Conservation (phyloP, 345 rosid species). For the Nephelium lappaceum region DNA sequence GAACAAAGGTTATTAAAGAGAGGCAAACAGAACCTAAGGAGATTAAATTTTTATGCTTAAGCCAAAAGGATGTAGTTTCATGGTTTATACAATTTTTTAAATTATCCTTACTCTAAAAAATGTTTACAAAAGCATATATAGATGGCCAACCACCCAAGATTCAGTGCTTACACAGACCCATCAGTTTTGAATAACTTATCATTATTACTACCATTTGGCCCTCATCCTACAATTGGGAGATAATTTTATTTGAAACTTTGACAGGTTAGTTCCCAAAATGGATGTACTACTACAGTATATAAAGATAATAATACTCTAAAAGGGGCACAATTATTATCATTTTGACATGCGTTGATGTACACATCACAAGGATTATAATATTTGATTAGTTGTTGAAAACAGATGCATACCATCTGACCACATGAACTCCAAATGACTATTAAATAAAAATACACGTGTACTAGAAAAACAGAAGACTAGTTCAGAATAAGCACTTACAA, state of each 20-base stretch:
- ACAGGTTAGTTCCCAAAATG: background rate
- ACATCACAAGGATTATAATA: background rate
- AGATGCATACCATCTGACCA: constrained; percentile 5
- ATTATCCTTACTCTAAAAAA: background rate
- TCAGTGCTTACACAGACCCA: background rate
- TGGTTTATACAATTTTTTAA: background rate
- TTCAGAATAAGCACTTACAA: constrained; percentile 58
- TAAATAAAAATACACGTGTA: background rate
- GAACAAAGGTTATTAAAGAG: background rate
- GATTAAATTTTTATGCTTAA: background rate
- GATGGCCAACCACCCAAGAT: background rate
- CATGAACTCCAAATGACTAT: background rate
- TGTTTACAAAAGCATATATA: background rate
- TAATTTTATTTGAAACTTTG: background rate
- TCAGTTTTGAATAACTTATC: background rate
- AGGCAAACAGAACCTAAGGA: background rate
- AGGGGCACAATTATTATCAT: background rate
- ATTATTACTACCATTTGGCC: background rate
- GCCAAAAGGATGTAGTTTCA: background rate
- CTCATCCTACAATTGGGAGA: background rate
- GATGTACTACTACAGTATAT: background rate
- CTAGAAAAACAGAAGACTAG: constrained; percentile 21
- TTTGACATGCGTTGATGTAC: background rate
- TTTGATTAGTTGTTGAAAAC: background rate
- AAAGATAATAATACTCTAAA: constrained; percentile 1